phyloP scores from a whole-genome alignment of 768 basidiomycete genomes.

The Mrakia frigida region DNA sequence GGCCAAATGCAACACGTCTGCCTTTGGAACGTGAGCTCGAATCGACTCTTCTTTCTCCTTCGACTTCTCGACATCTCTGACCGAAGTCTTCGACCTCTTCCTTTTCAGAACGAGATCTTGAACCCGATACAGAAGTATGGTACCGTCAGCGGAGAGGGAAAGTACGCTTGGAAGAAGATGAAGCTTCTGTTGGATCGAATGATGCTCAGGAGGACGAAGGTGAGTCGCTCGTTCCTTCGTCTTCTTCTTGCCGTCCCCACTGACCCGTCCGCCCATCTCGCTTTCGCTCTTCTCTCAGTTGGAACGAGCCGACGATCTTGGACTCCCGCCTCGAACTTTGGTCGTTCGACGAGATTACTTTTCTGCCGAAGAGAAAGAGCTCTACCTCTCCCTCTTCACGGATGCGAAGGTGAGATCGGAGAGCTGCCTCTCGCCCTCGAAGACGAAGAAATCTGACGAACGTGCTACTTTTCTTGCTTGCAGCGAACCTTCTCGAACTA shows the following conservation, averaged over 20 bases:
- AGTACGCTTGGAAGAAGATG: constrained; percentile 33
- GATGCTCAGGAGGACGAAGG: constrained; percentile 65
- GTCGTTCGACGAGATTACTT: constrained; percentile 85
- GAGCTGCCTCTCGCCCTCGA: no score
- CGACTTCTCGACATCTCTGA: background rate
- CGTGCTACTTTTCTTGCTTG: no score
- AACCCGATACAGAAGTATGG: constrained; percentile 66
- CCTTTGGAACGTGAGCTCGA: constrained; percentile 55
- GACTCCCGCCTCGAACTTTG: constrained; percentile 85
- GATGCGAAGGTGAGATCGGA: constrained; percentile 58
- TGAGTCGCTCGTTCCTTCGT: constrained; percentile 21
- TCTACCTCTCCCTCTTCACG: constrained; percentile 76
- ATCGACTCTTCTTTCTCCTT: background rate
- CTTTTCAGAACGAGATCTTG: constrained; percentile 80
- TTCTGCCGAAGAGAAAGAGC: constrained; percentile 93
- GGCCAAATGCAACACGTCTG: constrained; percentile 59
- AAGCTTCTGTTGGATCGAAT: constrained; percentile 75
- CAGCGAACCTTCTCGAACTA: constrained; percentile 79
- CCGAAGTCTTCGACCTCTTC: background rate
- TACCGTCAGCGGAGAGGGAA: constrained; percentile 20
- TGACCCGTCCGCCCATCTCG: background rate
- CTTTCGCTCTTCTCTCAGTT: constrained; percentile 52
- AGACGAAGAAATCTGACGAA: no score
- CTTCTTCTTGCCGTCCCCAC: background rate
- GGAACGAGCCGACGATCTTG: constrained; percentile 93